These are phyloP conservation scores for Entomophthora muscae DNA, from an alignment of 371 early-diverging fungal genomes.

Conservation along the genomic window DNA sequence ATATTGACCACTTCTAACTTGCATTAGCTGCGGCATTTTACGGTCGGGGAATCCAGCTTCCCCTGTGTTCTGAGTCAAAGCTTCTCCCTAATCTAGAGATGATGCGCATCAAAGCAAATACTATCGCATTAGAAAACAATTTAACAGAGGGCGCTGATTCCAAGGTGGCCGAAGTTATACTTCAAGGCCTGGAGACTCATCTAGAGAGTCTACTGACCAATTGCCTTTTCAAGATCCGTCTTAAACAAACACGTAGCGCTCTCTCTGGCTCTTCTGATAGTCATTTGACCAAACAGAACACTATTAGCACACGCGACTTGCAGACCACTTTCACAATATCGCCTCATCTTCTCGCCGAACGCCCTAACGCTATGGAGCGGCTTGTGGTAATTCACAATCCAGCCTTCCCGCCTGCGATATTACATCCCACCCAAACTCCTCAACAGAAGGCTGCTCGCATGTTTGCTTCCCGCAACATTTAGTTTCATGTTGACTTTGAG, in stretches of 20 bases:
- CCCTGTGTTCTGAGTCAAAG: background rate
- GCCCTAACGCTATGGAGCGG: background rate
- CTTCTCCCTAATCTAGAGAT: background rate
- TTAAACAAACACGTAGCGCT: background rate
- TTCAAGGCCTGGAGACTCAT: background rate
- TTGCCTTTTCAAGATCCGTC: background rate
- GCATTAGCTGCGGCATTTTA: background rate
- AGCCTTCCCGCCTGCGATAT: background rate
- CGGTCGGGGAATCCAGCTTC: background rate
- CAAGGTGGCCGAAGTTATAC: background rate
- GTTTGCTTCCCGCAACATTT: too few relatives aligned
- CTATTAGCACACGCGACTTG: background rate
- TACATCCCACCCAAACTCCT: too few relatives aligned
- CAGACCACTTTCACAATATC: slow-evolving; percentile 1
- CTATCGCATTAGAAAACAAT: slow-evolving; percentile 1
- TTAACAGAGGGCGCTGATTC: background rate
- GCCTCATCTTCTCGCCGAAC: background rate
- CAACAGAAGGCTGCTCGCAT: too few relatives aligned
- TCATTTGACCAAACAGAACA: background rate
- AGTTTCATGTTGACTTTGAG: too few relatives aligned
- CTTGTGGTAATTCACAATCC: background rate
- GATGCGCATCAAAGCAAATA: background rate
- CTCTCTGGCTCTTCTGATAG: background rate
- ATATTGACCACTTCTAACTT: background rate
- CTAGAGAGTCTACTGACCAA: background rate